Conservation (phyloP, 345 rosid species). For the Chamaenerion angustifolium region DNA sequence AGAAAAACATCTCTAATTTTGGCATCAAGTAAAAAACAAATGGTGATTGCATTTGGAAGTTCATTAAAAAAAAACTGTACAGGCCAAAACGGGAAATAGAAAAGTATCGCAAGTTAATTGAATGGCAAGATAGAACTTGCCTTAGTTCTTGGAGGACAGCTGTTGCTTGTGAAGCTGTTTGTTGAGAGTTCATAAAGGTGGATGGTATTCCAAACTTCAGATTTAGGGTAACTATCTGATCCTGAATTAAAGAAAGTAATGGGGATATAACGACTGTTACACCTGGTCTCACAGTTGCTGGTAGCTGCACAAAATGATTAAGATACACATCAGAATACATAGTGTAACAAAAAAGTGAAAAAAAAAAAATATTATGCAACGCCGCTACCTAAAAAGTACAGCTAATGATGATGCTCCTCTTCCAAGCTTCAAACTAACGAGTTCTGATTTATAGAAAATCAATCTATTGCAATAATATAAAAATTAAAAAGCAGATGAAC, state of each 20-base stretch:
- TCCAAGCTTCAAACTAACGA: too few species aligned
- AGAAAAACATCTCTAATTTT: not conserved
- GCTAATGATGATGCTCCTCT: too few species aligned
- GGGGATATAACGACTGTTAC: slow-evolving; percentile 85
- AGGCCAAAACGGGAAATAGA: too few species aligned
- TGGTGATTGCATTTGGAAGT: not conserved
- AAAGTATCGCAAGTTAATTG: too few species aligned
- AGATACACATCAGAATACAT: not conserved
- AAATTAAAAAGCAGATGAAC: too few species aligned
- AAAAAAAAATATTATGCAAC: too few species aligned
- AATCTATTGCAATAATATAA: too few species aligned
- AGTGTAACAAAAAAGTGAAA: not conserved
- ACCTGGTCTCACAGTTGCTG: slow-evolving; percentile 74
- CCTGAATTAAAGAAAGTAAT: slow-evolving; percentile 77
- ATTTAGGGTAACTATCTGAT: slow-evolving; percentile 70
- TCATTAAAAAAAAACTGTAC: too few species aligned
- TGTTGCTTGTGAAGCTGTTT: slow-evolving; percentile 63
- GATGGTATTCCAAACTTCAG: slow-evolving; percentile 76
- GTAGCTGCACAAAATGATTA: slow-evolving; percentile 35
- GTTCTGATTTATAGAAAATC: too few species aligned
- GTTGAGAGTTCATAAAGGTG: slow-evolving; percentile 81
- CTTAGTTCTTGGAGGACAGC: slow-evolving; percentile 74
- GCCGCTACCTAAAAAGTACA: too few species aligned
- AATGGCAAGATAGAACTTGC: slow-evolving; percentile 24
- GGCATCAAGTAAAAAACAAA: not conserved